Conservation (phyloP, 73 alveolate genomes). For the Tetrahymena thermophila region DNA sequence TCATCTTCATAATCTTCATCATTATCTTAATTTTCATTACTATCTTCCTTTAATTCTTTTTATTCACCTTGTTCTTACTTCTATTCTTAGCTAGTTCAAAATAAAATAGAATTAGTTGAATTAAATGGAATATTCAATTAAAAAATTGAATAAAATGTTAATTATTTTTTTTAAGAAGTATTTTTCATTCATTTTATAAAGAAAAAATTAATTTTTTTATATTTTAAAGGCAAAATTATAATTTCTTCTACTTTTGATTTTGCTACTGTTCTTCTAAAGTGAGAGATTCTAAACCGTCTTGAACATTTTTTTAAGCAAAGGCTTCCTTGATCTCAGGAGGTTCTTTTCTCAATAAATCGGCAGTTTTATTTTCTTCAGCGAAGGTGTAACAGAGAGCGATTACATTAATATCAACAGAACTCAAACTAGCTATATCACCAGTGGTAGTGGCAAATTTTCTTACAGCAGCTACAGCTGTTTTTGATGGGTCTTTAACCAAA, state of each 20-base stretch:
- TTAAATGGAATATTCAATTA: too few relatives aligned
- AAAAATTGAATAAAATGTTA: too few relatives aligned
- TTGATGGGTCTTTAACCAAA: constrained; percentile 4
- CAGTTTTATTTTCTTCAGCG: neutral
- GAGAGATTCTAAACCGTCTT: constrained; percentile 12
- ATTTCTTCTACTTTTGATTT: neutral
- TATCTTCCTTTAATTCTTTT: neutral
- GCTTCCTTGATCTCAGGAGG: constrained; percentile 6
- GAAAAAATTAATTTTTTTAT: neutral
- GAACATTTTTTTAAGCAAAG: constrained; percentile 12
- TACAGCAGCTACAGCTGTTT: neutral
- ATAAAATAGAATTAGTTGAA: neutral
- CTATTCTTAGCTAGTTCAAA: neutral
- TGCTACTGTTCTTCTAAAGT: neutral
- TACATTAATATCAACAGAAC: constrained; percentile 22
- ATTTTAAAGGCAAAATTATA: neutral
- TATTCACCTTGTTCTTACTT: neutral
- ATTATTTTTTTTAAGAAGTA: too few relatives aligned
- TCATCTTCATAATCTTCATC: constrained; percentile 1
- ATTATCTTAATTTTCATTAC: neutral
- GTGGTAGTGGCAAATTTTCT: constrained; percentile 23
- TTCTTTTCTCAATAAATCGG: neutral
- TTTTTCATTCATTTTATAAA: neutral
- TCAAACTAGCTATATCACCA: constrained; percentile 29
- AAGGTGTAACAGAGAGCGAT: constrained; percentile 27